phyloP scores from a whole-genome alignment of 768 basidiomycete genomes.

The Termitomyces sp. region DNA sequence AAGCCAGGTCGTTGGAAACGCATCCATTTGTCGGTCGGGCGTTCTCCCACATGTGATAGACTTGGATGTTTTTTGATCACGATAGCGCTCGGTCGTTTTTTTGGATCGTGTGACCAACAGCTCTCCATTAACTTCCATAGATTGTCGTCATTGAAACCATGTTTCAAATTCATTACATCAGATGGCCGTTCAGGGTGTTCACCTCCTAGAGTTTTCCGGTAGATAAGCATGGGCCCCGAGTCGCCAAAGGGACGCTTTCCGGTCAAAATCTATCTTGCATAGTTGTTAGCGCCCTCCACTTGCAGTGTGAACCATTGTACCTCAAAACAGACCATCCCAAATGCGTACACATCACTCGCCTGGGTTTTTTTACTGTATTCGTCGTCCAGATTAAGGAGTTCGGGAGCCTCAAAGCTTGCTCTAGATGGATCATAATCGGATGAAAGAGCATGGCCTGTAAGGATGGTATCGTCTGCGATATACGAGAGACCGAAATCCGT shows the following conservation, averaged over 20 bases:
- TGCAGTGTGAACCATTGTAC: neutral
- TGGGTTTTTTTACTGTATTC: slow-evolving; percentile 10
- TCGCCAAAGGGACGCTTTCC: neutral
- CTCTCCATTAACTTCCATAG: neutral
- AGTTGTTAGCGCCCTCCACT: neutral
- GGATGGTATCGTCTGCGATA: slow-evolving; percentile 13
- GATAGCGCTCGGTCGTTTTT: neutral
- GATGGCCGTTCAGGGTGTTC: neutral
- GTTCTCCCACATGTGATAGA: neutral
- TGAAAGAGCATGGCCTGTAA: slow-evolving; percentile 12
- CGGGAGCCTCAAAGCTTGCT: slow-evolving; percentile 30
- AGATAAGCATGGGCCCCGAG: neutral
- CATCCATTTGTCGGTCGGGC: neutral
- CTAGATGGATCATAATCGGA: slow-evolving; percentile 20
- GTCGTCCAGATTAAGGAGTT: slow-evolving; percentile 17
- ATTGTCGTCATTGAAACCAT: neutral
- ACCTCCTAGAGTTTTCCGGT: neutral
- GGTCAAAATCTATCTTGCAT: neutral
- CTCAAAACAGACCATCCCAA: slow-evolving; percentile 8
- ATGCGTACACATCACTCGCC: slow-evolving; percentile 3
- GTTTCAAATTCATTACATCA: neutral
- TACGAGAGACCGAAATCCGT: slow-evolving; percentile 47
- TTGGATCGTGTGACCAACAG: neutral
- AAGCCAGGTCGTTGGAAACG: slow-evolving; percentile 1
- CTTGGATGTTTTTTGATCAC: neutral